Base-by-base conservation (phyloP, 2,329 filamentous ascomycete genomes). In the Chalaropsis thielavioides region DNA sequence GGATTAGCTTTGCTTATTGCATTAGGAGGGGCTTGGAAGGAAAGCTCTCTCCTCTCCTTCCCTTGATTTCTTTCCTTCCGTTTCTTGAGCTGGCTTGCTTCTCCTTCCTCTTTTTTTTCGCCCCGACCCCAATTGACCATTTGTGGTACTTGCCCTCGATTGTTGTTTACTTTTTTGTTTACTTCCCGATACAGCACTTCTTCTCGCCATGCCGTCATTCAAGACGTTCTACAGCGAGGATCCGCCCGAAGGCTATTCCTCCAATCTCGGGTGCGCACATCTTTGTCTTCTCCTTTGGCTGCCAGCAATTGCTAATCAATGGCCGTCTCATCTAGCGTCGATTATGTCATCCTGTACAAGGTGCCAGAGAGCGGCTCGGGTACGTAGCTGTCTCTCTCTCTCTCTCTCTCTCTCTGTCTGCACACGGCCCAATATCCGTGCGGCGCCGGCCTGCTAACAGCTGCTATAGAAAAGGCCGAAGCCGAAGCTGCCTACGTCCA, bases 291-390 rank as follows among this genome's bases (percentile, higher is more conserved):
- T 40, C 17, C 40, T 19, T 3, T 46, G 15, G 43, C 54, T 24
- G 10, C 8, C 22, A 5, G 17, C 22, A 38, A 40, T 35, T 58
- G 22, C 59, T 64, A 64, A 6, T 15, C 62, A 64, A 6, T 15
- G 15, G 11, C 8, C 35, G 35, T 8, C 17, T 38, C 43, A 10
- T 61, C n/a, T 44, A 83, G 89, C 64, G 89, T 96, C 67, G 92
- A 96, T 78, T 96, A 90, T 79, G 90, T 96, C 66, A 82, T 96
- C 68, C 83, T 85, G 72, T 96, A 89, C 76, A 80, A 86, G 66
- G 86, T 92, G 71, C 81, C 85, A 31, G 78, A 83, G 56, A 81
- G 46, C 31, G 62, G 49, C 19, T 46, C 84, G 65, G 83, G 89
- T 88, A 78, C 68, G 77, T 69, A 68, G 56, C 58, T 15, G 27